A percentile compares a stretch with the other conserved stretches of the same genome.
These are phyloP conservation scores for Wallacemonas rigidus DNA, from an alignment of 208 protist genomes.

Conservation along the genomic window DNA sequence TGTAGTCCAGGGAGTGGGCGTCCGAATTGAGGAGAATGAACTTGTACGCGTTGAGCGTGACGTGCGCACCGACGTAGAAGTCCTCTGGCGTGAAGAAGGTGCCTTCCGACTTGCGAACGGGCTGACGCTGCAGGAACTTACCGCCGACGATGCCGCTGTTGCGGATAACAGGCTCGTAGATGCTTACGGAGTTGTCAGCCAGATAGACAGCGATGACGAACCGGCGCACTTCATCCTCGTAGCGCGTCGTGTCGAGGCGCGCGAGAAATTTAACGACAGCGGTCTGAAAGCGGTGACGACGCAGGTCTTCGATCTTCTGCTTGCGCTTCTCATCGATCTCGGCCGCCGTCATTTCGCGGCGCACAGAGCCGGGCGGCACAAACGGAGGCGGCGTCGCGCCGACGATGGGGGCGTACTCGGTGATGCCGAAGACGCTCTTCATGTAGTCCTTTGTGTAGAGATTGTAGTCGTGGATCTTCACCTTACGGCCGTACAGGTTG, in stretches of 20 bases:
- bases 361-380: slow-evolving; percentile 64
- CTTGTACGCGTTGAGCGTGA: slow-evolving; percentile 74
- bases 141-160: slow-evolving; percentile 95
- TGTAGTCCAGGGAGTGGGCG: slow-evolving; percentile 90
- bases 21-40: slow-evolving; percentile 89
- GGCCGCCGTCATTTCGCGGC: slow-evolving; percentile 89
- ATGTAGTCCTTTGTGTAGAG: slow-evolving; percentile 92
- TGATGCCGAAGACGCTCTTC: slow-evolving; percentile 63
- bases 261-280: slow-evolving; percentile 91
- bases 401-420: slow-evolving; percentile 56
- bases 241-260: slow-evolving; percentile 77
- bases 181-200: slow-evolving; percentile 92
- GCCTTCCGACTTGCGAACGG: slow-evolving; percentile 64
- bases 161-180: slow-evolving; percentile 89
- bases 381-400: slow-evolving; percentile 64
- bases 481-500: slow-evolving; percentile 83
- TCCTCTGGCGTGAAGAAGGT: slow-evolving; percentile 70
- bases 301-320: slow-evolving; percentile 79
- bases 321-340: slow-evolving; percentile 81
- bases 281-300: slow-evolving; percentile 75
- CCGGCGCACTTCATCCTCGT: slow-evolving; percentile 84
- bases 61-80: slow-evolving; percentile 87
- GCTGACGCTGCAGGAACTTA: slow-evolving; percentile 92
- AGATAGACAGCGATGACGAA: slow-evolving; percentile 93
- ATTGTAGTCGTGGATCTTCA: slow-evolving; percentile 95